phyloP scores from a whole-genome alignment of 1,139 yeast genomes.

The Wickerhamomyces sp. region DNA sequence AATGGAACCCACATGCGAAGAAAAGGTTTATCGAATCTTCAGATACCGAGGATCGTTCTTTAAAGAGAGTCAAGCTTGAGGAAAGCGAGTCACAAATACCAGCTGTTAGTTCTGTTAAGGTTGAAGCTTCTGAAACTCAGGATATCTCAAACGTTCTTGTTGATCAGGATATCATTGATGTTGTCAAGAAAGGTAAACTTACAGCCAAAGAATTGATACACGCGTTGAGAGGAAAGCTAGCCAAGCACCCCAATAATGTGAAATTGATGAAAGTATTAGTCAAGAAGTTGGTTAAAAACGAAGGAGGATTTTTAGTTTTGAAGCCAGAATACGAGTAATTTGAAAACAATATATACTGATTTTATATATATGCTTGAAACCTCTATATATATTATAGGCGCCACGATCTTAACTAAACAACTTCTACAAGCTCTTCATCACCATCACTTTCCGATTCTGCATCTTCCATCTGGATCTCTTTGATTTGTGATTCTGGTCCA shows the following conservation, averaged over 20 bases:
- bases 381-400: neutral
- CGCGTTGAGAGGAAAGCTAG: conserved; percentile 57
- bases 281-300: conserved; percentile 62
- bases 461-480: conserved; percentile 5
- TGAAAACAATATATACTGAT: too few species aligned
- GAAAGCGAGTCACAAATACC: conserved; percentile 27
- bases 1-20: conserved; percentile 73
- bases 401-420: too few species aligned
- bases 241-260: conserved; percentile 67
- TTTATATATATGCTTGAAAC: neutral
- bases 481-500: conserved; percentile 10
- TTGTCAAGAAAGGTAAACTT: conserved; percentile 52
- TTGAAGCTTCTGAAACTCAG: conserved; percentile 13
- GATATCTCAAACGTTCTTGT: conserved; percentile 40
- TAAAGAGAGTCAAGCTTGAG: conserved; percentile 39
- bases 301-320: conserved; percentile 60
- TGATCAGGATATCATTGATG: conserved; percentile 63
- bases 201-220: conserved; percentile 63
- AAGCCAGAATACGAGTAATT: conserved; percentile 23
- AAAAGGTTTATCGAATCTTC: conserved; percentile 29
- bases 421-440: conserved; percentile 28
- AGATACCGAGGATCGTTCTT: conserved; percentile 24
- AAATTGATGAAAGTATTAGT: conserved; percentile 62
- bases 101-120: conserved; percentile 13
- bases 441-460: conserved; percentile 5